Evolutionary conservation across 805 yeast species (phyloP), one percentile per base, ranked within the genome.

Genomic region (Ascoidea tarda): DNA sequence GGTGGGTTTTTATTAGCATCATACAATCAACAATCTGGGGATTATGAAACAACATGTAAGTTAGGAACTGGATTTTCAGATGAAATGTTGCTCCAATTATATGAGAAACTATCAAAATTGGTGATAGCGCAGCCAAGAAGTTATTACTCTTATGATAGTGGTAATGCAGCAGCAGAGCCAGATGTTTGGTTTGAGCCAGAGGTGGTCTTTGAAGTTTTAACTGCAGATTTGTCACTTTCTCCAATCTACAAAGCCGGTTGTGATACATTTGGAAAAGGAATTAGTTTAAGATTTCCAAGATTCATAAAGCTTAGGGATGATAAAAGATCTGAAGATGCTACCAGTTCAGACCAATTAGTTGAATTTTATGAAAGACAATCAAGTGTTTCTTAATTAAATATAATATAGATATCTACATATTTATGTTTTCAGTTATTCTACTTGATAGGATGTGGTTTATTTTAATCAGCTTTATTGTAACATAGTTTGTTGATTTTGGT

Each of bases 61-160:
- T 90, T 95, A 52, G 99, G 99, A 49, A 93, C 99, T 0, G 99
- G 99, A 0, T 93, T 93, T 63, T 79, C 89, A 46, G 99, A 93
- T 58, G 97, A 84, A 58, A 76, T 81, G 61, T 72, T 93, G 53
- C 79, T 78, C 44, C 68, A 67, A 32, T 65, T 93, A 38, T 73
- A 82, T 60, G 76, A 74, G 32, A 72, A 72, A 50, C 72, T 93
- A 54, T 78, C 82, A 47, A 82, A 87, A 2, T 79, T 88, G 0
- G 93, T 81, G 51, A 75, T 79, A 12, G 62, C 69, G 0, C 69
- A 64, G n/a, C 84, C 96, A 1, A 84, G 81, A 58, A 72, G 84
- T 0, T 84, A 81, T 52, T 79, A 77, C 57, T 73, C 82, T 1
- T 87, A 77, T 63, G 93, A 85, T 62, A 66, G 73, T 2, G 69